phyloP scores from a whole-genome alignment of 2,329 filamentous ascomycete species.

The Malbranchea cinnamomea region DNA sequence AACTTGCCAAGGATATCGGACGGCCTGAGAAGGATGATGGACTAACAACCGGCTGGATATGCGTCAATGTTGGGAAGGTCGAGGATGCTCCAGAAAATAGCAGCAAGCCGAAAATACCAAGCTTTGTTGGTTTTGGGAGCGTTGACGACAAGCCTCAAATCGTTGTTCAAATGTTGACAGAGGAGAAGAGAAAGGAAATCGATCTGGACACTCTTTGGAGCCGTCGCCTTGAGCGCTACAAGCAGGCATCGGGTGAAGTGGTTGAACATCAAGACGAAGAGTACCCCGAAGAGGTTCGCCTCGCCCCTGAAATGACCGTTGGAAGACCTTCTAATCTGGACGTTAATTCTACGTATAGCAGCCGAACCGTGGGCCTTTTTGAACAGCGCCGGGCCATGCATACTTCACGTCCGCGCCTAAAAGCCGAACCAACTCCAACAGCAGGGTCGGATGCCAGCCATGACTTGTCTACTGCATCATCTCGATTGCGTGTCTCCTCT shows the following conservation, averaged over 20 bases:
- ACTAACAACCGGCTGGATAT: constrained; percentile 88
- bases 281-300: constrained; percentile 14
- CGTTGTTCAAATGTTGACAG: constrained; percentile 58
- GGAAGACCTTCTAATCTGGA: too few species aligned
- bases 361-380: too few species aligned
- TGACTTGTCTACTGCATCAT: too few species aligned
- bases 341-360: too few species aligned
- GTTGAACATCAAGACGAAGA: constrained; percentile 10
- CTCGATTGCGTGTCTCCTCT: too few species aligned
- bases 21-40: constrained; percentile 60
- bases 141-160: constrained; percentile 42
- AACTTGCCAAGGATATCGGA: constrained; percentile 60
- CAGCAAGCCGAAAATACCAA: constrained; percentile 11
- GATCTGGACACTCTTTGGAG: constrained; percentile 53
- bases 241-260: constrained; percentile 17
- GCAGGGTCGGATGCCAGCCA: too few species aligned
- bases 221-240: constrained; percentile 25
- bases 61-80: constrained; percentile 69
- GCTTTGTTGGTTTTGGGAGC: constrained; percentile 63
- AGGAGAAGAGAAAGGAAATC: constrained; percentile 52
- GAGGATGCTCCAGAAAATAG: constrained; percentile 34
- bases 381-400: too few species aligned
- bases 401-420: too few species aligned
- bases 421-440: too few species aligned
- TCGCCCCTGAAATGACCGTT: too few species aligned